A percentile compares a stretch with the other conserved stretches of the same genome.
Conservation (phyloP, 2,329 filamentous ascomycete species). For the Phaeomoniella chlamydospora region DNA sequence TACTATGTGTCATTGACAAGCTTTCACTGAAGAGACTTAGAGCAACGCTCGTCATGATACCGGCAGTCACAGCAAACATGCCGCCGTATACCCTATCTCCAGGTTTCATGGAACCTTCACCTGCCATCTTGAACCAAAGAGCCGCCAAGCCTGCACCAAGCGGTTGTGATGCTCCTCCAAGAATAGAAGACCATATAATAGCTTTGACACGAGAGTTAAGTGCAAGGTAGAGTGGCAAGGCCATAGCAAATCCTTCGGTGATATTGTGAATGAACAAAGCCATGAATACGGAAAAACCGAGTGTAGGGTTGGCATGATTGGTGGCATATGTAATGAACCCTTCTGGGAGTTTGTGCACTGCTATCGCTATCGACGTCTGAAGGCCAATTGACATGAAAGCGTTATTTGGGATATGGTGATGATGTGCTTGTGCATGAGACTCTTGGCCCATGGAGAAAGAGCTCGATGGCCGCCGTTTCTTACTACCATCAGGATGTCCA, state of each 20-base stretch:
- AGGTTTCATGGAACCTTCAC: conserved; percentile 26
- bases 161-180: conserved; percentile 80
- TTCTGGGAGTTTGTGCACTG: conserved; percentile 87
- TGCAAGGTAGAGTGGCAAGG: conserved; percentile 82
- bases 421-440: conserved; percentile 40
- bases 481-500: conserved; percentile 5
- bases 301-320: conserved; percentile 80
- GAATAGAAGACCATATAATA: conserved; percentile 67
- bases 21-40: conserved; percentile 81
- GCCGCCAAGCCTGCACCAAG: conserved; percentile 72
- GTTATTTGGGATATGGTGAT: conserved; percentile 91
- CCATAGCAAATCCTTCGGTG: conserved; percentile 90
- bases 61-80: conserved; percentile 79
- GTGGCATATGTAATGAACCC: conserved; percentile 86
- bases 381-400: conserved; percentile 90
- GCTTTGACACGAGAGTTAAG: conserved; percentile 66
- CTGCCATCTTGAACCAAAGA: conserved; percentile 66
- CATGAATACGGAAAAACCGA: conserved; percentile 87
- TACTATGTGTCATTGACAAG: conserved; percentile 65
- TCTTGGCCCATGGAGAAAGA: conserved; percentile 7
- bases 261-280: conserved; percentile 97
- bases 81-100: conserved; percentile 38
- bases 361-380: conserved; percentile 88
- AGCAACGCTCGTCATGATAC: conserved; percentile 90
- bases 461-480: conserved; percentile 2